These are phyloP conservation scores for Jatropha podagrica DNA, from an alignment of 441 rosid species.

Conservation along the genomic window DNA sequence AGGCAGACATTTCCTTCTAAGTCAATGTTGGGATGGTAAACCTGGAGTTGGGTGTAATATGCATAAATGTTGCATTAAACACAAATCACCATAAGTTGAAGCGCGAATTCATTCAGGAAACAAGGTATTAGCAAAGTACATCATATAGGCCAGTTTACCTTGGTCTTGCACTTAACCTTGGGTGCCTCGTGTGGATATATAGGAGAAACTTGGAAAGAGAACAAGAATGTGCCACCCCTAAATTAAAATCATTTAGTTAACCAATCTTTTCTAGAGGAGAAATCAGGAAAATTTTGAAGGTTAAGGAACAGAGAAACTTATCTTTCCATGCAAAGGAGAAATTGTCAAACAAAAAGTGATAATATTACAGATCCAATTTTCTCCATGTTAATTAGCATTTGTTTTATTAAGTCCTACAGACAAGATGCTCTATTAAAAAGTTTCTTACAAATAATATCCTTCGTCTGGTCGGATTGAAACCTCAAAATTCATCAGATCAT, in stretches of 20 bases:
- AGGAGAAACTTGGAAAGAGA: slow-evolving; percentile 69
- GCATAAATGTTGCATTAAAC: background rate
- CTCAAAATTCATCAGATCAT: slow-evolving; percentile 89
- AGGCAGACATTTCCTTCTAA: slow-evolving; percentile 96
- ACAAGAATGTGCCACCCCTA: slow-evolving; percentile 75
- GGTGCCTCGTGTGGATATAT: slow-evolving; percentile 96
- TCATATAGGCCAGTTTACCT: slow-evolving; percentile 41
- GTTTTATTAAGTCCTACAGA: background rate
- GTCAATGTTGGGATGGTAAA: slow-evolving; percentile 93
- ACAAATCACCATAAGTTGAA: background rate
- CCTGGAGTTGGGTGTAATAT: slow-evolving; percentile 35
- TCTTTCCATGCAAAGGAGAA: background rate
- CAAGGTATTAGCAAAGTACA: background rate
- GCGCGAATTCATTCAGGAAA: background rate
- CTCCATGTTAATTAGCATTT: background rate
- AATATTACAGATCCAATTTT: background rate
- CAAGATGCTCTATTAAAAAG: slow-evolving; percentile 5
- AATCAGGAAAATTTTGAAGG: background rate
- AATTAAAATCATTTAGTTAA: slow-evolving; percentile 6
- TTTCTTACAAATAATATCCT: slow-evolving; percentile 80
- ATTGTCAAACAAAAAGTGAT: background rate
- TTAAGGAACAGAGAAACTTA: background rate
- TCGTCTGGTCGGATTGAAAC: slow-evolving; percentile 89
- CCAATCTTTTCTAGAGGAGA: background rate
- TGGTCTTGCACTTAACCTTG: slow-evolving; percentile 95